Conservation (phyloP, 1,139 yeast genomes). For the Yamadazyma oceani region DNA sequence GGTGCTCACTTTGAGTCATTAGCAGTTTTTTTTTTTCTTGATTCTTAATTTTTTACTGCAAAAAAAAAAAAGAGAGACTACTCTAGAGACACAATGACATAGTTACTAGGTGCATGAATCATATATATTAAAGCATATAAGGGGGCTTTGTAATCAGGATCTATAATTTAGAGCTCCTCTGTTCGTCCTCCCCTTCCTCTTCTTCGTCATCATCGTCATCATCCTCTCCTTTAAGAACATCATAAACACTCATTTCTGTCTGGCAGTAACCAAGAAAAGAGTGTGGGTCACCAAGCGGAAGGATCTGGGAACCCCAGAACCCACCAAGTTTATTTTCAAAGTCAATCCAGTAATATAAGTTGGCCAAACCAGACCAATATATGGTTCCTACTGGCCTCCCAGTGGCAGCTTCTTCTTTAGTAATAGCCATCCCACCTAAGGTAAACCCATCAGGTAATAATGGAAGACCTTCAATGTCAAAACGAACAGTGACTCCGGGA, state of each 20-base stretch:
- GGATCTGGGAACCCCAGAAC: conserved; percentile 29
- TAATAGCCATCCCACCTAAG: conserved; percentile 73
- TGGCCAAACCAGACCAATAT: conserved; percentile 50
- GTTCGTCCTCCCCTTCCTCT: conserved; percentile 12
- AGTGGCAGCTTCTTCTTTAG: conserved; percentile 35
- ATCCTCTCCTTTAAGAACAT: conserved; percentile 13
- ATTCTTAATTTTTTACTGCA: too few species aligned
- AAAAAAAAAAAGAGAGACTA: too few species aligned
- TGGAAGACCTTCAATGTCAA: conserved; percentile 20
- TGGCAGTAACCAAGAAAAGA: conserved; percentile 15
- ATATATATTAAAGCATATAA: too few species aligned
- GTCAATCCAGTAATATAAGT: conserved; percentile 49
- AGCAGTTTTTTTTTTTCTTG: too few species aligned
- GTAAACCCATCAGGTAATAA: conserved; percentile 78
- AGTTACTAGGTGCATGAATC: too few species aligned
- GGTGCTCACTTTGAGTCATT: too few species aligned
- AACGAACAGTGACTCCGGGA: conserved; percentile 21
- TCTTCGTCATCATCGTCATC: conserved; percentile 16
- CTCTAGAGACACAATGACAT: too few species aligned
- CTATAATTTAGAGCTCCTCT: too few species aligned
- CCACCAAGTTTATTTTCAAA: conserved; percentile 43
- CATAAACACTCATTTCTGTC: conserved; percentile 17
- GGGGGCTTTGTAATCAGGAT: too few species aligned
- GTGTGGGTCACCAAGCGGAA: conserved; percentile 15
- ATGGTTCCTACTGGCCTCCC: conserved; percentile 43